Evolutionary conservation across 2,329 filamentous ascomycete genomes (phyloP).

Genomic region (Clathrospora elynae): DNA sequence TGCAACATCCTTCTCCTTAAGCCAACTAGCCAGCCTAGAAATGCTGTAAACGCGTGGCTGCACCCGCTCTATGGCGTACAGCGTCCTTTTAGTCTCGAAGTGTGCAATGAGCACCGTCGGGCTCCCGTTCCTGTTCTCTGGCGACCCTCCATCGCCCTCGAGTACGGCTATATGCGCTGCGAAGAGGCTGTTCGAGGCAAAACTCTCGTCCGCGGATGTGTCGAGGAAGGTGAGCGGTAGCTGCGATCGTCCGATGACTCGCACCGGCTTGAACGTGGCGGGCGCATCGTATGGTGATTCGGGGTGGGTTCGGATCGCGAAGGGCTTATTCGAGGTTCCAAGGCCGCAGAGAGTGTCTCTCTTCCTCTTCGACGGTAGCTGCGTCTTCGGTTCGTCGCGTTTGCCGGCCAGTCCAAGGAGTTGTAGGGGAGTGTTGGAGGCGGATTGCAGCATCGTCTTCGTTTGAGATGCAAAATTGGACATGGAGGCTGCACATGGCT

Average conservation of each 20-base stretch:
- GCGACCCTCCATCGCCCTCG: constrained; percentile 28
- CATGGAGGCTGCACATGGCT: constrained; percentile 38
- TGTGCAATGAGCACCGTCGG: constrained; percentile 45
- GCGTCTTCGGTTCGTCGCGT: constrained; percentile 32
- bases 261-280: constrained; percentile 41
- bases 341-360: constrained; percentile 39
- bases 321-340: constrained; percentile 34
- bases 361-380: constrained; percentile 39
- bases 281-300: constrained; percentile 37
- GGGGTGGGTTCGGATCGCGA: constrained; percentile 42
- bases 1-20: constrained; percentile 62
- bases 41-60: constrained; percentile 66
- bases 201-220: constrained; percentile 27
- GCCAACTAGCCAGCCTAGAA: constrained; percentile 71
- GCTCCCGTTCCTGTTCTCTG: constrained; percentile 3
- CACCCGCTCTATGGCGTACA: constrained; percentile 81
- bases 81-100: constrained; percentile 61
- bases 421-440: constrained; percentile 25
- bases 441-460: constrained; percentile 36
- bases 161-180: constrained; percentile 41
- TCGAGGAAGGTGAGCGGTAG: constrained; percentile 49
- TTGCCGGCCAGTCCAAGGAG: constrained; percentile 31
- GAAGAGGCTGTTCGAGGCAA: constrained; percentile 42
- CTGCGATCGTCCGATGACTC: constrained; percentile 43
- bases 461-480: constrained; percentile 38